Base-by-base conservation (phyloP, 225 moss, liverwort and hornwort species). In the Lunularia cruciata region DNA sequence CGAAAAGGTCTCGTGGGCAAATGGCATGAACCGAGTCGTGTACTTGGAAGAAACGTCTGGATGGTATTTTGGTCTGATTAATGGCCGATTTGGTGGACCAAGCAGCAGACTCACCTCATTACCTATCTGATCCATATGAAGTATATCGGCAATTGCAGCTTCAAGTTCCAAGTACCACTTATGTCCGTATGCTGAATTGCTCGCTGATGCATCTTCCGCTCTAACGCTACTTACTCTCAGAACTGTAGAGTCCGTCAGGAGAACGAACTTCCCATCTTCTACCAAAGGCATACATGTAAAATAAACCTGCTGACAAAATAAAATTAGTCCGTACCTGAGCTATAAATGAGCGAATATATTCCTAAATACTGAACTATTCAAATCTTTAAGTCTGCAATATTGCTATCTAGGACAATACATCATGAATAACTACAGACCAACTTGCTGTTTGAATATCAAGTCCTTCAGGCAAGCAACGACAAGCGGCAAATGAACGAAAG, bases 91-190 rank as follows among this genome's bases (percentile, higher is more conserved):
- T 30, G 95, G 89, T 49, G 95, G 95, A 45, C 92, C 95, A 18
- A 95, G 82, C 60, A 95, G 83, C 60, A 92, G 75, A 68, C 84
- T 85, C 63, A 95, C 85, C 43, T 80, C 53, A 28, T 64, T 82
- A 14, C 71, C 85, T 34, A 52, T 69, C 39, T 80, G 84, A 68
- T 92, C 88, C 31, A 86, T 54, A 31, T 80, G 92, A 59, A 95
- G 73, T 48, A 95, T 83, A 62, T 95, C 92, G 58, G 92, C 94
- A 54, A 95, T 89, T n/a, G 88, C 87, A 8, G 88, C 86, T 57
- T 89, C 94, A 13, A 88, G 73, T 51, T 91, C 89, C 89, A 89
- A 74, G 59, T 81, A 82, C 94, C 94, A 95, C 84, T 88, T 90
- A 48, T 83, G 85, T 49, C 89, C 76, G 36, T 86, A 85, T 2